A percentile compares a stretch with the other conserved stretches of the same genome.
These are phyloP conservation scores for Diplodia mutila DNA, from an alignment of 2,329 filamentous ascomycete genomes.

Conservation along the genomic window DNA sequence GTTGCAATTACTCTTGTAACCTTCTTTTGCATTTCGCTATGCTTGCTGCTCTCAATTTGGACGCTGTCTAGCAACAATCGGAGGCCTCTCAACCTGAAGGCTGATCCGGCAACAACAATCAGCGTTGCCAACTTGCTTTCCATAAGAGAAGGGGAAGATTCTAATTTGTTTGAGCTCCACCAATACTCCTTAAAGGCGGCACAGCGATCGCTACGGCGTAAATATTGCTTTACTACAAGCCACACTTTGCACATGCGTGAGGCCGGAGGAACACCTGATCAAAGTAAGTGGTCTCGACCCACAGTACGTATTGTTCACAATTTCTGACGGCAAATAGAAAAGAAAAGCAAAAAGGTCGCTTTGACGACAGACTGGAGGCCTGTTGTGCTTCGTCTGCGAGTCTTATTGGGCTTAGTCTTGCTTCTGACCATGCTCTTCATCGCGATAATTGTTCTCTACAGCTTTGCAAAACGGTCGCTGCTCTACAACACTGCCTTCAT, in stretches of 20 bases:
- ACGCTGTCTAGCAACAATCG: neutral
- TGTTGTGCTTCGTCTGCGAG: neutral
- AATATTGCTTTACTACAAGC: too few species aligned
- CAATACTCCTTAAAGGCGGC: too few species aligned
- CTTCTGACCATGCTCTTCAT: neutral
- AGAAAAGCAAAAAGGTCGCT: neutral
- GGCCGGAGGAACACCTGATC: too few species aligned
- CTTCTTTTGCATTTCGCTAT: neutral
- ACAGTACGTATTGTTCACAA: too few species aligned
- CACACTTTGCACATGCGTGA: too few species aligned
- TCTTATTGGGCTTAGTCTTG: neutral
- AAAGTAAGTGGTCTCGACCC: too few species aligned
- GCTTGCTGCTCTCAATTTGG: neutral
- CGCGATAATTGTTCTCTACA: neutral
- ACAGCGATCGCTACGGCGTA: too few species aligned
- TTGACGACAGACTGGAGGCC: neutral
- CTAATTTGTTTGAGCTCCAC: too few species aligned
- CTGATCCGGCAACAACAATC: neutral
- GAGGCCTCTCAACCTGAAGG: neutral
- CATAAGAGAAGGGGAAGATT: too few species aligned
- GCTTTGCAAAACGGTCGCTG: neutral
- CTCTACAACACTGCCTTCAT: neutral
- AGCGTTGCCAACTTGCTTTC: neutral
- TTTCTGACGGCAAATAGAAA: neutral
- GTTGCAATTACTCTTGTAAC: neutral